Evolutionary conservation across 371 early-diverging fungal genomes (phyloP).

Genomic region (Rhizomucor pusillus): DNA sequence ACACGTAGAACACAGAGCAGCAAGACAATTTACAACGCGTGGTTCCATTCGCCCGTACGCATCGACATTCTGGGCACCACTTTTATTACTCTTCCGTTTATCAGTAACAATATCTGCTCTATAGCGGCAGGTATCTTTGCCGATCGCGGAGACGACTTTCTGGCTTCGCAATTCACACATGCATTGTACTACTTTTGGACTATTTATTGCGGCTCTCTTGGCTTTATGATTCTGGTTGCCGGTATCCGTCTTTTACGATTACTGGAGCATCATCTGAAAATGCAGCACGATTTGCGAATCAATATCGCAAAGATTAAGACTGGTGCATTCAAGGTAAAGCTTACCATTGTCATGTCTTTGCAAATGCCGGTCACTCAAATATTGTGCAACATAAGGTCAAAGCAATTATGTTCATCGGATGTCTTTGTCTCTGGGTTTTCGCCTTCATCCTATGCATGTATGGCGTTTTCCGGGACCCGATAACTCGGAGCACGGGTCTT

Average conservation of each 20-base stretch:
- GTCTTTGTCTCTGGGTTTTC: constrained; percentile 20
- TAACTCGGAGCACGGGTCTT: constrained; percentile 7
- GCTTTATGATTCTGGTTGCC: constrained; percentile 20
- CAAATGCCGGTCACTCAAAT: constrained; percentile 8
- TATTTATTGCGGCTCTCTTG: constrained; percentile 20
- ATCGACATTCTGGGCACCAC: constrained; percentile 23
- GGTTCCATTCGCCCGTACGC: constrained; percentile 18
- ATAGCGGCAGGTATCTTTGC: constrained; percentile 31
- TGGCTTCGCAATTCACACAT: constrained; percentile 24
- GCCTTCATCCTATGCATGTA: constrained; percentile 26
- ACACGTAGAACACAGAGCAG: constrained; percentile 19
- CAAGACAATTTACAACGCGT: constrained; percentile 17
- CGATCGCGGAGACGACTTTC: constrained; percentile 14
- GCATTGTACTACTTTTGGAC: constrained; percentile 31
- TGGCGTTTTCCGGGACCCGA: constrained; percentile 15
- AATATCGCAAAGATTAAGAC: constrained; percentile 26
- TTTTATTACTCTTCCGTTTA: constrained; percentile 22
- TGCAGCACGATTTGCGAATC: constrained; percentile 17
- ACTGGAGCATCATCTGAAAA: constrained; percentile 19
- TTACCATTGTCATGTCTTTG: constrained; percentile 10
- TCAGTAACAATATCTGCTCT: constrained; percentile 35
- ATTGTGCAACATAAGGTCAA: constrained; percentile 11
- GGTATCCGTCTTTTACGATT: constrained; percentile 23
- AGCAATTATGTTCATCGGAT: constrained; percentile 15
- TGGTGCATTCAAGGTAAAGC: constrained; percentile 24